Conservation (phyloP, 352 stramenopile species). For the Peronosclerospora sorghi region DNA sequence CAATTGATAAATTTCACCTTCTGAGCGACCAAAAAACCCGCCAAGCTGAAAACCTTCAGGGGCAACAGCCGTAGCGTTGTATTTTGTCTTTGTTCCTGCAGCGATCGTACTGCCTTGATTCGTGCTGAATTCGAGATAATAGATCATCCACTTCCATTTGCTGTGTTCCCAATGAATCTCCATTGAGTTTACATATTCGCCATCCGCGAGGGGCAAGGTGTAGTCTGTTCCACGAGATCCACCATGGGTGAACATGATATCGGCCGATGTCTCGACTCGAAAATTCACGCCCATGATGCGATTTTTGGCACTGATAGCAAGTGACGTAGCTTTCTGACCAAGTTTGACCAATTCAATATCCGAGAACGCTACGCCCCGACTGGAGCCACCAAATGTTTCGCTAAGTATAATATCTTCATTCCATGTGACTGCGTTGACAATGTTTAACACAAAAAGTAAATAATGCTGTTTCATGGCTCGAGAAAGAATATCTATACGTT, state of each 20-base stretch:
- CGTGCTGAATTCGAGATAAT: slow-evolving; percentile 18
- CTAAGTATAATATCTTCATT: slow-evolving; percentile 24
- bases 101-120: slow-evolving; percentile 8
- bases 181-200: slow-evolving; percentile 20
- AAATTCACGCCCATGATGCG: slow-evolving; percentile 10
- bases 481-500: too few species aligned
- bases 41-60: slow-evolving; percentile 20
- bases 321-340: slow-evolving; percentile 8
- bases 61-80: slow-evolving; percentile 7
- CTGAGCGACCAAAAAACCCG: slow-evolving; percentile 18
- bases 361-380: slow-evolving; percentile 19
- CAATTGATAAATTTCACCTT: slow-evolving; percentile 14
- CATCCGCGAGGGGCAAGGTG: slow-evolving; percentile 9
- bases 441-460: too few species aligned
- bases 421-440: not conserved
- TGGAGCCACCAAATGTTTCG: slow-evolving; percentile 12
- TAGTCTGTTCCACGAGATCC: slow-evolving; percentile 12
- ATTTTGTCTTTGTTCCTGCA: slow-evolving; percentile 9
- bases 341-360: slow-evolving; percentile 16
- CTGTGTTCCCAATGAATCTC: slow-evolving; percentile 19
- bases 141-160: slow-evolving; percentile 2
- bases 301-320: slow-evolving; percentile 14
- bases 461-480: too few species aligned
- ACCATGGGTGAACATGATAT: slow-evolving; percentile 14
- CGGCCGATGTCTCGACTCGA: slow-evolving; percentile 3